Evolutionary conservation across 768 basidiomycete genomes (phyloP).

Genomic region (Paxillus rubicundulus): DNA sequence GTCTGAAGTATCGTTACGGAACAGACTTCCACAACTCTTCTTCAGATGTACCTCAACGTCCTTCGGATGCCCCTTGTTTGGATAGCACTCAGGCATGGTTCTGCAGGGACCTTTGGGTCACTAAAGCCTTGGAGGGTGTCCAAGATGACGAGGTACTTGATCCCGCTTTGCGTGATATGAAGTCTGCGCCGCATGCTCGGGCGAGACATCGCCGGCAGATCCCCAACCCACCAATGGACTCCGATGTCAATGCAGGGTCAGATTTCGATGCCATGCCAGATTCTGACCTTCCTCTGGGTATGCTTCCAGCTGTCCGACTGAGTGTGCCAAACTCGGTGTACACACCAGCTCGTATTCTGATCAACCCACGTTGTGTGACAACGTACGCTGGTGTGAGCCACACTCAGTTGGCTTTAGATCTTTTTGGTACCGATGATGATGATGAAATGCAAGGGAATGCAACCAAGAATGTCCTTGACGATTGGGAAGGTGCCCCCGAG

Average conservation of each 20-base stretch:
- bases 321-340: slow-evolving; percentile 88
- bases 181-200: slow-evolving; percentile 21
- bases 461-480: slow-evolving; percentile 80
- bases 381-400: slow-evolving; percentile 98
- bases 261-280: slow-evolving; percentile 87
- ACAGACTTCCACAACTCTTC: slow-evolving; percentile 76
- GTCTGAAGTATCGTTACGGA: slow-evolving; percentile 82
- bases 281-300: slow-evolving; percentile 41
- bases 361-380: slow-evolving; percentile 95
- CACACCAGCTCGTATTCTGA: slow-evolving; percentile 83
- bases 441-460: slow-evolving; percentile 47
- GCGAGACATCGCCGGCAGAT: slow-evolving; percentile 33
- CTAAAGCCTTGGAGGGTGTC: slow-evolving; percentile 75
- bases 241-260: slow-evolving; percentile 81
- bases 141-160: slow-evolving; percentile 44
- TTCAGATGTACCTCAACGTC: slow-evolving; percentile 54
- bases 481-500: slow-evolving; percentile 96
- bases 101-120: slow-evolving; percentile 96
- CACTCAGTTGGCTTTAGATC: slow-evolving; percentile 89
- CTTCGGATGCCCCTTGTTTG: slow-evolving; percentile 82
- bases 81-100: slow-evolving; percentile 99
- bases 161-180: slow-evolving; percentile 8
- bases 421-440: slow-evolving; percentile 80
- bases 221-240: slow-evolving; percentile 40
- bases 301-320: slow-evolving; percentile 37